phyloP scores from a whole-genome alignment of 1,284 basidiomycete genomes.

The Marasmius tenuissimus region DNA sequence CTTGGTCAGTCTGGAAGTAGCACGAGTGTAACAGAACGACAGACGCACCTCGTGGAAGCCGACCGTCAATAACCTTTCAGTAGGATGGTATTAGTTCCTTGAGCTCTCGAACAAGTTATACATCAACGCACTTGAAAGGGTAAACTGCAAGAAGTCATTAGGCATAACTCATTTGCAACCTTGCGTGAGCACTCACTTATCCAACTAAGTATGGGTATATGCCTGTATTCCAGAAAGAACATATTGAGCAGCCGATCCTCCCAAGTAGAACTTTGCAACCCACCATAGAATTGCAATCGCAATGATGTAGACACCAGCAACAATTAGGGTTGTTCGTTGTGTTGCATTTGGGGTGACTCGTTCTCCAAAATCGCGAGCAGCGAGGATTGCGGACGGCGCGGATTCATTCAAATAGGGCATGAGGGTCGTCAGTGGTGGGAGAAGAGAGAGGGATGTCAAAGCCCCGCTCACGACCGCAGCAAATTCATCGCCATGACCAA shows the following conservation, averaged over 20 bases:
- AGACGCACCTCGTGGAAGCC: slow-evolving; percentile 83
- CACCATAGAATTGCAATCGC: slow-evolving; percentile 76
- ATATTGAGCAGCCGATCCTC: background rate
- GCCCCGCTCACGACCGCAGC: background rate
- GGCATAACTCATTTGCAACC: slow-evolving; percentile 23
- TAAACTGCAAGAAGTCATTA: slow-evolving; percentile 75
- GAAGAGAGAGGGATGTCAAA: background rate
- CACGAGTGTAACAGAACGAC: background rate
- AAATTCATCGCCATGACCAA: background rate
- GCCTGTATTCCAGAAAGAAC: background rate
- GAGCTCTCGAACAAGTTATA: slow-evolving; percentile 9
- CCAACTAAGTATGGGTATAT: slow-evolving; percentile 6
- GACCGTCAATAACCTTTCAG: slow-evolving; percentile 69
- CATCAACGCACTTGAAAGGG: slow-evolving; percentile 80
- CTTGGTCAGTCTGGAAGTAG: background rate
- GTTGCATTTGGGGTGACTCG: slow-evolving; percentile 66
- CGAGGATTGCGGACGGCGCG: background rate
- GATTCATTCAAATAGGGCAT: background rate
- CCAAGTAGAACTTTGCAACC: slow-evolving; percentile 20
- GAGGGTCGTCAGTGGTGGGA: background rate
- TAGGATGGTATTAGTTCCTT: slow-evolving; percentile 4
- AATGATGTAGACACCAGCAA: slow-evolving; percentile 72
- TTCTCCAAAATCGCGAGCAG: slow-evolving; percentile 34
- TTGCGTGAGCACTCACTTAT: slow-evolving; percentile 8
- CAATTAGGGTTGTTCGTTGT: slow-evolving; percentile 75